Conservation (phyloP, 306 rosid species). For the Lotus japonicus region DNA sequence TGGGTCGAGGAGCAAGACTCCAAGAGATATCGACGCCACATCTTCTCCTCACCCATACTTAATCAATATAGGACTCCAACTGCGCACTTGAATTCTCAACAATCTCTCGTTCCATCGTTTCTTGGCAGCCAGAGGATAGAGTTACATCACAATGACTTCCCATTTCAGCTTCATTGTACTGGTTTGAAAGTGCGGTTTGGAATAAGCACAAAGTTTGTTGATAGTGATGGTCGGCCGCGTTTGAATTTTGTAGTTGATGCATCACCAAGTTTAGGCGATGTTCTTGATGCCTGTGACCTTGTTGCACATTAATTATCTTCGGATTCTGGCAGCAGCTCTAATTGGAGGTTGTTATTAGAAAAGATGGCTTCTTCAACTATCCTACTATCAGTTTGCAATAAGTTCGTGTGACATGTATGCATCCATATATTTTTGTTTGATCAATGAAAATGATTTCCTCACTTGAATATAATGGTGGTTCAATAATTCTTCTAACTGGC, state of each 20-base stretch:
- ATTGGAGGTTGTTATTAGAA: conserved; percentile 78
- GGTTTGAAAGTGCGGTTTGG: conserved; percentile 83
- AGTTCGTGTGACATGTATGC: conserved; percentile 29
- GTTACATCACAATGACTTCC: conserved; percentile 50
- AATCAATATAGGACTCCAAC: too few relatives aligned
- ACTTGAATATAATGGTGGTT: not conserved
- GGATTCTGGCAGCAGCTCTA: conserved; percentile 63
- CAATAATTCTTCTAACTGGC: not conserved
- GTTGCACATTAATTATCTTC: conserved; percentile 41
- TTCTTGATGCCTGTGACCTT: conserved; percentile 74
- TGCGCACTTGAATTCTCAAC: too few relatives aligned
- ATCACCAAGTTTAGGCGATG: conserved; percentile 53
- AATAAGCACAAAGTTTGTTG: conserved; percentile 57
- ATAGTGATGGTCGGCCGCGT: conserved; percentile 68
- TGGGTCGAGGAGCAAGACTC: too few relatives aligned
- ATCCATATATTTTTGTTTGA: not conserved
- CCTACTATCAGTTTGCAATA: conserved; percentile 87
- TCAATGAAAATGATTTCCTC: not conserved
- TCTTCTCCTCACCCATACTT: too few relatives aligned
- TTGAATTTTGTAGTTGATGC: conserved; percentile 64
- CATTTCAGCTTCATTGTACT: conserved; percentile 58
- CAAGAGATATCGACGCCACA: too few relatives aligned
- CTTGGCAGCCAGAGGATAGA: conserved; percentile 64
- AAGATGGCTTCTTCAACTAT: conserved; percentile 59
- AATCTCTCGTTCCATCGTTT: conserved; percentile 38